Evolutionary conservation across 2,329 filamentous ascomycete genomes (phyloP).

Genomic region (Drechslerella coelobrocha): DNA sequence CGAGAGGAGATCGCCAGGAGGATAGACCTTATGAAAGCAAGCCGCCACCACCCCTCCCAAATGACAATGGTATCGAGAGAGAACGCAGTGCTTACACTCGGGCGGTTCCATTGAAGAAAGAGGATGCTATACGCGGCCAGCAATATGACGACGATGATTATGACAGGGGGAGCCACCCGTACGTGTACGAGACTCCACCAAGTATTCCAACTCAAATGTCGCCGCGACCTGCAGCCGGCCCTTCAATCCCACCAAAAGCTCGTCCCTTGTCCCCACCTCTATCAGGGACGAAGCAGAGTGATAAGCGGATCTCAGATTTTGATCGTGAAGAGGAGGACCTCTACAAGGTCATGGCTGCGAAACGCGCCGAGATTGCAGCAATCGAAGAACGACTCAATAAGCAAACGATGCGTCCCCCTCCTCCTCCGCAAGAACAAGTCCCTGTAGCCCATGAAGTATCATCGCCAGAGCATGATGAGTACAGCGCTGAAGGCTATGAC

Average conservation of each 20-base stretch:
- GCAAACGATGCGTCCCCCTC: constrained; percentile 13
- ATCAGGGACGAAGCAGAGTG: constrained; percentile 19
- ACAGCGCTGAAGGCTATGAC: constrained; percentile 21
- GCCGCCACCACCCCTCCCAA: constrained; percentile 44
- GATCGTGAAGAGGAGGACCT: constrained; percentile 48
- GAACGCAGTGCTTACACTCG: constrained; percentile 47
- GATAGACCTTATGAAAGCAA: constrained; percentile 35
- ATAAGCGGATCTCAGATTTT: constrained; percentile 45
- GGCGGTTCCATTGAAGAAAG: constrained; percentile 16
- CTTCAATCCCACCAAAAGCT: constrained; percentile 35
- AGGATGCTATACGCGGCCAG: constrained; percentile 13
- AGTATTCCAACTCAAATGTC: background rate
- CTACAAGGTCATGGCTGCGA: constrained; percentile 47
- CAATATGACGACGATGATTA: constrained; percentile 42
- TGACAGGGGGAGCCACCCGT: constrained; percentile 7
- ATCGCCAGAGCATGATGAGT: constrained; percentile 21
- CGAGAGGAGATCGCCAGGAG: constrained; percentile 17
- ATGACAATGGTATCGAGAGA: constrained; percentile 41
- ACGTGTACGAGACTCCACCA: constrained; percentile 22
- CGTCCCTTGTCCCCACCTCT: constrained; percentile 35
- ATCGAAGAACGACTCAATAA: constrained; percentile 43
- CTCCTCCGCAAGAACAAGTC: constrained; percentile 9
- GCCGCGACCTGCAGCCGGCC: constrained; percentile 7
- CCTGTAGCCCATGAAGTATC: constrained; percentile 21
- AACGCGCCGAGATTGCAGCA: constrained; percentile 41